phyloP scores from a whole-genome alignment of 768 basidiomycete species.

The Leucosporidium creatinivorum region DNA sequence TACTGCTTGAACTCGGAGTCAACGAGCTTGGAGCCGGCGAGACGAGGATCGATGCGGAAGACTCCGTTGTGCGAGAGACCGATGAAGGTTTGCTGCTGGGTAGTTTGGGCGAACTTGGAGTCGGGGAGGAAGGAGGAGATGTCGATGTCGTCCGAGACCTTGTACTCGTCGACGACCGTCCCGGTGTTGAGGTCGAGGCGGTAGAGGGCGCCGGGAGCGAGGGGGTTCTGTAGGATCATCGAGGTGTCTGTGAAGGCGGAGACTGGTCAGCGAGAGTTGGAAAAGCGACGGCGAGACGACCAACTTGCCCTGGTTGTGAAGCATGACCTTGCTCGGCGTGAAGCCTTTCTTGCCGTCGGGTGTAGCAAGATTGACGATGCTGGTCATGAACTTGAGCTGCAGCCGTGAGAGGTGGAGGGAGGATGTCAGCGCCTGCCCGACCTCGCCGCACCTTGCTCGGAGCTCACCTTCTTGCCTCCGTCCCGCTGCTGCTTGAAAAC shows the following conservation, averaged over 20 bases:
- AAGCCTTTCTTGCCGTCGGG: conserved; percentile 71
- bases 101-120: conserved; percentile 89
- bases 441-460: not conserved
- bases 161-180: conserved; percentile 98
- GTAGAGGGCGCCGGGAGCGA: conserved; percentile 71
- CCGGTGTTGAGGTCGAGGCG: conserved; percentile 85
- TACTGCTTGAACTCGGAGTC: conserved; percentile 95
- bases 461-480: conserved; percentile 34
- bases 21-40: conserved; percentile 86
- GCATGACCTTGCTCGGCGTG: conserved; percentile 61
- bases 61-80: conserved; percentile 89
- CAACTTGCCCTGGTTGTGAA: conserved; percentile 35
- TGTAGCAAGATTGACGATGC: conserved; percentile 73
- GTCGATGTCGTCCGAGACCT: conserved; percentile 78
- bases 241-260: conserved; percentile 57
- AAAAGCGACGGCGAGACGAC: not conserved
- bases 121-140: conserved; percentile 88
- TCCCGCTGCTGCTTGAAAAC: conserved; percentile 37
- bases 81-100: conserved; percentile 83
- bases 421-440: conserved; percentile 68
- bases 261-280: conserved; percentile 2
- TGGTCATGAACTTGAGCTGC: conserved; percentile 75
- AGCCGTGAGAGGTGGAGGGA: conserved; percentile 46
- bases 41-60: conserved; percentile 94
- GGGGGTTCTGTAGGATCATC: conserved; percentile 85